Evolutionary conservation across 2,329 filamentous ascomycete genomes (phyloP), one percentile per base, ranked within the genome.

Genomic region (Epichloe brachyelytri): DNA sequence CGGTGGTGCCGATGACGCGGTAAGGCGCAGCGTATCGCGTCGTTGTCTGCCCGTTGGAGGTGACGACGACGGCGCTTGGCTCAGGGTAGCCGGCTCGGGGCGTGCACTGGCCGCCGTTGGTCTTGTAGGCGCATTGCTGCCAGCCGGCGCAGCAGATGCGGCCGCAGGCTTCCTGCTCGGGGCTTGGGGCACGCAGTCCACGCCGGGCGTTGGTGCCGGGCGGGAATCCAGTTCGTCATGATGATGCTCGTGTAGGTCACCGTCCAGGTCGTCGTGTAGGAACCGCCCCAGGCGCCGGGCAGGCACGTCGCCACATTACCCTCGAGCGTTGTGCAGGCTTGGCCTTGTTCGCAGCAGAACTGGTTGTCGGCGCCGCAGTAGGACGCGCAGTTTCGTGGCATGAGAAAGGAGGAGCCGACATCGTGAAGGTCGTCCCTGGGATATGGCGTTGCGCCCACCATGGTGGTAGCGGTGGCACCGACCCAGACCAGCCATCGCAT

Each of bases 61-160:
- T 75, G 51, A 75, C 64, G 54, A 71, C 63, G 38, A 74, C 66
- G 45, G 71, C 69, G 53, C 64, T 64, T 15, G 64, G 65, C 52
- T 61, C 67, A 56, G 68, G 69, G 56, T 71, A 74, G 56, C 71
- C 74, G 45, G 71, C 71, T 50, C 77, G 77, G 26, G 76, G 64
- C 5, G 71, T 66, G 62, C 85, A 88, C 60, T 81, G 76, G 49
- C 78, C 78, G 38, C 47, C 47, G 38, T 48, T 48, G 47, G 3
- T 43, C 1, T 67, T 55, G 52, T 65, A 70, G 49, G 74, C 76
- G 65, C 86, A 90, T 61, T 81, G 84, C 65, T 87, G 83, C 68
- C 77, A 79, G 53, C 70, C 76, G 22, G 79, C 78, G 65, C 86
- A 91, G 73, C 86, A 90, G 53, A 83, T 82, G 49, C 63, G 63